Percentiles rank a stretch among this genome's conserved stretches.
Conservation (phyloP, 495 filamentous ascomycete genomes). For the Corynascus novoguineensis region DNA sequence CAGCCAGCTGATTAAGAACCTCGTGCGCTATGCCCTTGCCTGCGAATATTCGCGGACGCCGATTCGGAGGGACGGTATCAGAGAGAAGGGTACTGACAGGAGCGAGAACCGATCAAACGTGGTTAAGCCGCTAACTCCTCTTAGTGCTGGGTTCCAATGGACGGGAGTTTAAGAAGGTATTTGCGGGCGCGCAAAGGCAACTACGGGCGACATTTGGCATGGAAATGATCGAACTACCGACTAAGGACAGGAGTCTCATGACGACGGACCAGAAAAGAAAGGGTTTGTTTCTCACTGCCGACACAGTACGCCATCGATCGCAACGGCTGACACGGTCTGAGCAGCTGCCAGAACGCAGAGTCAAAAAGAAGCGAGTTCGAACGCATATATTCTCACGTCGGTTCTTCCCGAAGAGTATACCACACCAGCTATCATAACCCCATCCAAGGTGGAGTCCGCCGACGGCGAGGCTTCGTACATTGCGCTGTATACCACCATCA, state of each 20-base stretch:
- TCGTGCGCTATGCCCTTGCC: slow-evolving; percentile 83
- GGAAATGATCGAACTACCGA: slow-evolving; percentile 76
- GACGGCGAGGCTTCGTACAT: slow-evolving; percentile 70
- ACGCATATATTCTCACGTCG: slow-evolving; percentile 70
- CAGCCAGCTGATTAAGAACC: slow-evolving; percentile 71
- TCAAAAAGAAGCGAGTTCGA: slow-evolving; percentile 47
- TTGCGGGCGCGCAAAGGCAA: slow-evolving; percentile 60
- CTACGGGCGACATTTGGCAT: slow-evolving; percentile 70
- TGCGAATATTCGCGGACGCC: slow-evolving; percentile 80
- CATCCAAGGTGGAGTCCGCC: slow-evolving; percentile 58
- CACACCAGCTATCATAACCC: slow-evolving; percentile 58
- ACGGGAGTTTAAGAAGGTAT: slow-evolving; percentile 63
- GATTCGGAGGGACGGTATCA: slow-evolving; percentile 73
- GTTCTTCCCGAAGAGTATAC: slow-evolving; percentile 62
- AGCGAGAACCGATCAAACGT: not conserved
- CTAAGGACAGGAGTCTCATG: slow-evolving; percentile 80
- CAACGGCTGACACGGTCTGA: slow-evolving; percentile 1
- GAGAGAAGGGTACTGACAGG: slow-evolving; percentile 53
- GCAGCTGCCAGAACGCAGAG: slow-evolving; percentile 40
- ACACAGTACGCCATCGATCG: not conserved
- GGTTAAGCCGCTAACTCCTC: slow-evolving; percentile 10
- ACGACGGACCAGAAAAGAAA: slow-evolving; percentile 66
- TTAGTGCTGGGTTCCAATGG: slow-evolving; percentile 49
- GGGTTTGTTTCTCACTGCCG: slow-evolving; percentile 12
- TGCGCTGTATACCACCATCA: slow-evolving; percentile 71